A percentile compares a stretch with the other conserved stretches of the same genome.
phyloP scores from a whole-genome alignment of 306 rosid genomes.

The Citrullus mucosospermus region DNA sequence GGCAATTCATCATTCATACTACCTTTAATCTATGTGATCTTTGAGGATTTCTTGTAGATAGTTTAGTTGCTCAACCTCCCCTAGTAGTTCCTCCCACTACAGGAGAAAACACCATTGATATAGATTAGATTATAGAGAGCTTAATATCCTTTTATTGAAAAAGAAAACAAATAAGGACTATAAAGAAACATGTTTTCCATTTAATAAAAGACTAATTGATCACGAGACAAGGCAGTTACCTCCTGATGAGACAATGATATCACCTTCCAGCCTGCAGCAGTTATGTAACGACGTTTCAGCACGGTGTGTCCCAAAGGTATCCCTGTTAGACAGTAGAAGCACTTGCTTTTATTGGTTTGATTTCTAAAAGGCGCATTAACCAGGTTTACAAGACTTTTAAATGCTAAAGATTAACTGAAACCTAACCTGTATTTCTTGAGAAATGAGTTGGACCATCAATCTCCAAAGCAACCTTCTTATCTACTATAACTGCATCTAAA shows the following conservation, averaged over 20 bases:
- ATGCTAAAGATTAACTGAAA: not conserved
- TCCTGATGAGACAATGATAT: constrained; percentile 55
- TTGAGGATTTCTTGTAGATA: constrained; percentile 58
- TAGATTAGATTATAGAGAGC: not conserved
- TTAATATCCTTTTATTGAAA: not conserved
- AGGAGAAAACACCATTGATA: constrained; percentile 7
- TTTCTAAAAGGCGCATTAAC: not conserved
- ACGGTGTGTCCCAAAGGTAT: constrained; percentile 78
- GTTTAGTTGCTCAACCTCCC: constrained; percentile 45
- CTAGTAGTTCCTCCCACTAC: constrained; percentile 87
- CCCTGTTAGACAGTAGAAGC: constrained; percentile 27
- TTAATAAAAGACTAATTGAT: not conserved
- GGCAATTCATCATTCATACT: not conserved
- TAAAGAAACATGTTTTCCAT: not conserved
- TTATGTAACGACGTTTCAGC: constrained; percentile 62
- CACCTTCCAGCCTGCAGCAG: constrained; percentile 79
- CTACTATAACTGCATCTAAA: constrained; percentile 64
- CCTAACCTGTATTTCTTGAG: constrained; percentile 79
- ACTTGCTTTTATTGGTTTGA: not conserved
- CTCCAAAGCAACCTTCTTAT: constrained; percentile 78
- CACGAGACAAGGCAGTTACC: constrained; percentile 14
- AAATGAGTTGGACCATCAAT: constrained; percentile 98
- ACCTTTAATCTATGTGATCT: constrained; percentile 22
- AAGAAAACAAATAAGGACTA: not conserved
- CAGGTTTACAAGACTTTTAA: not conserved